Base-by-base conservation (phyloP, 371 early-diverging fungal genomes). In the Actinomucor elegans region DNA sequence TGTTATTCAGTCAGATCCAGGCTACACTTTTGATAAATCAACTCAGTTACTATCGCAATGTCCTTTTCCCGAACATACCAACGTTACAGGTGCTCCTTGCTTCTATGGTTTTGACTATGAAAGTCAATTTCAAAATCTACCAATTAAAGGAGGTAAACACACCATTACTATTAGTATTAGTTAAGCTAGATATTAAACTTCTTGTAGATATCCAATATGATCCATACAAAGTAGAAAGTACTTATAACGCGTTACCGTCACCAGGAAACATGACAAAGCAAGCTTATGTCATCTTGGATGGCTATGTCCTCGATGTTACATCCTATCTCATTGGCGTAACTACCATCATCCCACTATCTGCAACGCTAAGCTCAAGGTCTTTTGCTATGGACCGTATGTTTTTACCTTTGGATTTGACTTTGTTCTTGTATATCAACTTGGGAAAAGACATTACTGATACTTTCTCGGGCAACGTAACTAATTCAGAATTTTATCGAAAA, bases 381-480 rank as follows among this genome's bases (percentile, higher is more conserved):
- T 70, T 75, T 54, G 69, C 62, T 2, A 34, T 64, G 1, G 71
- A 77, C 18, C 61, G 78, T 4, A 69, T 74, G 69, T 74, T 74
- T 45, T 46, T 77, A 9, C 75, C 75, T 1, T 52, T 70, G 12
- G 71, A 74, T 32, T 27, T 77, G 9, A 70, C 73, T 1, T 53
- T 53, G n/a, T 38, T 70, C 14, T 57, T 77, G 6, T 71, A 68
- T 34, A 59, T 70, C 47, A 67, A 70, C 21, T 59, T 74, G 12
- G 79, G 79, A 2, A 50, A 62, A 48, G 79, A 78, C 28, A 73
- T 78, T 14, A 53, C 75, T 2, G 50, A 60, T n/a, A 64, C 61
- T 18, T 73, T 75, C 51, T 35, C 57, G 5, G 52, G 55, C 12
- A 71, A 75, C 52, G 61, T 69, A 1, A 57, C 71, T 1, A 52